Evolutionary conservation across 1,284 basidiomycete genomes (phyloP).

Genomic region (Cutaneotrichosporon daszewskae): DNA sequence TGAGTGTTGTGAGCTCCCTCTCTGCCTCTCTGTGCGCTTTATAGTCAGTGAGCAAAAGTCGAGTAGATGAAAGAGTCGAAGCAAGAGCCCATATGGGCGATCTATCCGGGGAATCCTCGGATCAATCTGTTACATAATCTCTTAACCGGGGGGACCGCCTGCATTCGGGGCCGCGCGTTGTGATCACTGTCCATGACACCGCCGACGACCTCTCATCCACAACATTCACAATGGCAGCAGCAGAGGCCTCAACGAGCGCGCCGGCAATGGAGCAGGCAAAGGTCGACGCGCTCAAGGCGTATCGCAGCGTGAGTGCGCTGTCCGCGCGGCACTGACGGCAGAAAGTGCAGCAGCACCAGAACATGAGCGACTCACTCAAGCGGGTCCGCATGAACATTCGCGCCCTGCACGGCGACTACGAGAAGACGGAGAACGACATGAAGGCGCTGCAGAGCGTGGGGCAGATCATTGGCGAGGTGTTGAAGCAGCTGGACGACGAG

Average conservation of each 20-base stretch:
- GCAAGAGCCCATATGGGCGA: no score
- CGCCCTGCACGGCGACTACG: conserved; percentile 80
- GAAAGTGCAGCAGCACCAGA: conserved; percentile 88
- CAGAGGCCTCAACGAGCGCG: conserved; percentile 22
- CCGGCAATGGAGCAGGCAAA: conserved; percentile 40
- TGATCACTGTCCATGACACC: neutral
- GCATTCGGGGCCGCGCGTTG: conserved; percentile 6
- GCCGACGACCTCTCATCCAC: neutral
- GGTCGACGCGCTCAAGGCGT: conserved; percentile 47
- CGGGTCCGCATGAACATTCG: conserved; percentile 59
- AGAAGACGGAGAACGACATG: conserved; percentile 98
- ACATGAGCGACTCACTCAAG: conserved; percentile 75
- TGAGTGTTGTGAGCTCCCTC: no score
- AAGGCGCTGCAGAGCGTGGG: conserved; percentile 98
- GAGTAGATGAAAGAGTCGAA: no score
- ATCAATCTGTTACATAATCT: no score
- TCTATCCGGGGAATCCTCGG: no score
- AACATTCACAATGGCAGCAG: conserved; percentile 10
- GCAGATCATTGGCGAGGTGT: conserved; percentile 97
- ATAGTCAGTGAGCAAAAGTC: no score
- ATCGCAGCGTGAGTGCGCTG: conserved; percentile 39
- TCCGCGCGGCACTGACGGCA: conserved; percentile 39
- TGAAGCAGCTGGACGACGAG: conserved; percentile 98
- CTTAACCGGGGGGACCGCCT: neutral
- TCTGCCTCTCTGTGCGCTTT: no score